Percentiles rank a stretch among this genome's conserved stretches.
These are phyloP conservation scores for Leishmania turanica DNA, from an alignment of 208 protist species.

Conservation along the genomic window DNA sequence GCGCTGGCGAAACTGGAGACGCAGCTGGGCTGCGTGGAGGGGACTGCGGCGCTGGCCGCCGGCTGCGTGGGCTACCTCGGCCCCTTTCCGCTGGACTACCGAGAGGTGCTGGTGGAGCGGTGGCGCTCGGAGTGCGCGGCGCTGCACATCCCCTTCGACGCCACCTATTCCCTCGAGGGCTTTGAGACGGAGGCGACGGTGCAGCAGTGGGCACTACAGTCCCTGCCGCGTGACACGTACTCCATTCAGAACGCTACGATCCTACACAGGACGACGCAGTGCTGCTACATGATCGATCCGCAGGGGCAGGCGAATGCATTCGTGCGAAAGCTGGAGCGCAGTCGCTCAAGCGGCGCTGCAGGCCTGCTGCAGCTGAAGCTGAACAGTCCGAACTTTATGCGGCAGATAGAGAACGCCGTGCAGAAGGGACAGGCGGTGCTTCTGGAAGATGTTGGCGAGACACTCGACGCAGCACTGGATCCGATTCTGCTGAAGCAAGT, in stretches of 20 bases:
- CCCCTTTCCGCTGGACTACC: slow-evolving; percentile 85
- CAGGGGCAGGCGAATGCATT: slow-evolving; percentile 95
- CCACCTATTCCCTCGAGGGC: slow-evolving; percentile 79
- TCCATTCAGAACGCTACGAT: slow-evolving; percentile 93
- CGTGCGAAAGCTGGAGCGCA: slow-evolving; percentile 89
- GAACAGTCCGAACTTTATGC: slow-evolving; percentile 91
- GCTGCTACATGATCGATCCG: slow-evolving; percentile 94
- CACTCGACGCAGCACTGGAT: slow-evolving; percentile 95
- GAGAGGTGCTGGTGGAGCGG: slow-evolving; percentile 54
- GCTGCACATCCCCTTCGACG: slow-evolving; percentile 64
- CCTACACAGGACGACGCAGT: slow-evolving; percentile 78
- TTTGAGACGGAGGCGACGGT: slow-evolving; percentile 91
- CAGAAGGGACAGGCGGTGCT: slow-evolving; percentile 95
- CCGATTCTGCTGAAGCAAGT: slow-evolving; percentile 94
- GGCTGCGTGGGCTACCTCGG: slow-evolving; percentile 92
- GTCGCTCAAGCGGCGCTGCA: slow-evolving; percentile 52
- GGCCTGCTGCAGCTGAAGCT: slow-evolving; percentile 92
- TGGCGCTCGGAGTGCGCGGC: slow-evolving; percentile 72
- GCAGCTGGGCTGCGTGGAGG: slow-evolving; percentile 64
- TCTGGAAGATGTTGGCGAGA: slow-evolving; percentile 95
- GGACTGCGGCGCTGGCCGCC: slow-evolving; percentile 82
- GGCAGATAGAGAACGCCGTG: slow-evolving; percentile 93
- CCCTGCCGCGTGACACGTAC: slow-evolving; percentile 94
- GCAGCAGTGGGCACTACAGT: slow-evolving; percentile 93
- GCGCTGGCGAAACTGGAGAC: slow-evolving; percentile 65